Percentiles rank a stretch among this genome's conserved stretches.
phyloP scores from a whole-genome alignment of 257 asterid genomes.

The Vinca minor region DNA sequence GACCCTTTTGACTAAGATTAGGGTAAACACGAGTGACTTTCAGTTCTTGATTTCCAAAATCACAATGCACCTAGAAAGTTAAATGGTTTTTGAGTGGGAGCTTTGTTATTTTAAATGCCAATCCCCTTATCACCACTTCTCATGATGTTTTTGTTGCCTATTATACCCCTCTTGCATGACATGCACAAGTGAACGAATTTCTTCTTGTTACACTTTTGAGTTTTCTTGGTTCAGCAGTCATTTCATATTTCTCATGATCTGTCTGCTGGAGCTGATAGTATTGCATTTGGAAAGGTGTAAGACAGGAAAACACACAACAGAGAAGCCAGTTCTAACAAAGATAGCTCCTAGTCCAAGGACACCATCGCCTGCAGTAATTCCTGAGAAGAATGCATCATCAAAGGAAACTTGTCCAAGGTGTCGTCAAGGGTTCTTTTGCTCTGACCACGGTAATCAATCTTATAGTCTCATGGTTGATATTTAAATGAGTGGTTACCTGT shows the following conservation, averaged over 20 bases:
- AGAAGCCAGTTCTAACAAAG: conserved; percentile 32
- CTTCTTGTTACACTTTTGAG: not conserved
- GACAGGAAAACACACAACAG: conserved; percentile 43
- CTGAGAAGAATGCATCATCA: conserved; percentile 24
- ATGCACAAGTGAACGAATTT: not conserved
- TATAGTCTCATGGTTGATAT: not conserved
- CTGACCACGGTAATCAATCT: conserved; percentile 39
- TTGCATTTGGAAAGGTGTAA: conserved; percentile 30
- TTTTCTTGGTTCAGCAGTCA: not conserved
- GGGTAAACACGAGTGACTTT: not conserved
- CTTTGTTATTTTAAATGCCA: not conserved
- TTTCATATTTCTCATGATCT: not conserved
- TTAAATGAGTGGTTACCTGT: not conserved
- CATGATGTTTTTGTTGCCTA: not conserved
- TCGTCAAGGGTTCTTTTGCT: conserved; percentile 92
- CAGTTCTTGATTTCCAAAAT: not conserved
- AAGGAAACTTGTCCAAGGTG: conserved; percentile 70
- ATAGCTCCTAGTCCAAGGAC: conserved; percentile 36
- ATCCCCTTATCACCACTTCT: not conserved
- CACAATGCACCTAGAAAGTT: not conserved
- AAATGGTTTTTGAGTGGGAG: not conserved
- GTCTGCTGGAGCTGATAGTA: not conserved
- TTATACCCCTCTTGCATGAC: not conserved
- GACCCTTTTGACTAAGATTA: too few species aligned
- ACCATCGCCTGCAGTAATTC: conserved; percentile 30